Conservation (phyloP, 805 yeast genomes). For the Metschnikowia vanudenii region DNA sequence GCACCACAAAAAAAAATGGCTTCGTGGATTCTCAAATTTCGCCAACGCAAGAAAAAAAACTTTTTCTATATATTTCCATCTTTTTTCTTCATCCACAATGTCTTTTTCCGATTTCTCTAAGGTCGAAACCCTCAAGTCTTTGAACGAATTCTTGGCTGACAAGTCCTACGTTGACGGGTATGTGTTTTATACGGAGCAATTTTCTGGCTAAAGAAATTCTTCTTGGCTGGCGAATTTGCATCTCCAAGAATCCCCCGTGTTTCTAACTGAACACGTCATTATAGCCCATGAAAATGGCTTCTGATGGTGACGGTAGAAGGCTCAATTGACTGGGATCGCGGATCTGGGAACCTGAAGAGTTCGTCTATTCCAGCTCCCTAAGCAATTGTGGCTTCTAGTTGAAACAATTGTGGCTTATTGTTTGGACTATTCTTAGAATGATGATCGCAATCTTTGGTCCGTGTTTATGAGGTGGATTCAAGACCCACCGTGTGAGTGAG, state of each 20-base stretch:
- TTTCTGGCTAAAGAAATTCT: too few species aligned
- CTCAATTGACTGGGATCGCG: not conserved
- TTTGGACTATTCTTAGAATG: conserved; percentile 40
- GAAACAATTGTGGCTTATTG: too few species aligned
- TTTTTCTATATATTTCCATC: conserved; percentile 10
- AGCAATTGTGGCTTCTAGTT: too few species aligned
- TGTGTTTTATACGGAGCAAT: conserved; percentile 36
- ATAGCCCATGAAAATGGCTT: too few species aligned
- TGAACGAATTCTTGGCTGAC: conserved; percentile 85
- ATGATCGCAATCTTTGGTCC: conserved; percentile 84
- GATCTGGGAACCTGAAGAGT: too few species aligned
- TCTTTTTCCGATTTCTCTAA: conserved; percentile 80
- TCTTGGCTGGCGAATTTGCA: too few species aligned
- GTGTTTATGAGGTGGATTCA: conserved; percentile 95
- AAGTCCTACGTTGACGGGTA: conserved; percentile 96
- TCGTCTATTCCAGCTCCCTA: too few species aligned
- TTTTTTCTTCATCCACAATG: conserved; percentile 39
- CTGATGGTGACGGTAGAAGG: not conserved
- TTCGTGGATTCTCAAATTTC: conserved; percentile 4
- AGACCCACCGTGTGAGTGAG: conserved; percentile 96
- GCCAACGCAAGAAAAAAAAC: conserved; percentile 14
- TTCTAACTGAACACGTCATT: too few species aligned
- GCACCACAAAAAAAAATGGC: conserved; percentile 11
- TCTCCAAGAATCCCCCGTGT: too few species aligned
- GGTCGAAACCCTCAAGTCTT: conserved; percentile 58